These are phyloP conservation scores for Trichaptum fuscoviolaceum DNA, from an alignment of 768 basidiomycete genomes.

Conservation along the genomic window DNA sequence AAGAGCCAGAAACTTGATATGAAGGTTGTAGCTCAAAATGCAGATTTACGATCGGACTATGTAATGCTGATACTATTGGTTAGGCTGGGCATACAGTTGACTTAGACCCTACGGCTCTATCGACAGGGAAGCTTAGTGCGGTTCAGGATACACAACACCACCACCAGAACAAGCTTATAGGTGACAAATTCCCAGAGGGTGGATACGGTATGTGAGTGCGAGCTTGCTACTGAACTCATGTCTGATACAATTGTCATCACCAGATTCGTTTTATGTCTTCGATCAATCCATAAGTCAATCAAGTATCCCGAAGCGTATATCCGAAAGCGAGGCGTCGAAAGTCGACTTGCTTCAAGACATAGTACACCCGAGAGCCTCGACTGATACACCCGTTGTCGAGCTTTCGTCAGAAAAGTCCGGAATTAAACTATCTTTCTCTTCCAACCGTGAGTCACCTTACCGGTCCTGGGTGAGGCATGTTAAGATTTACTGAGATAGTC, in stretches of 20 bases:
- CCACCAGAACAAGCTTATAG: slow-evolving; percentile 46
- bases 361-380: slow-evolving; percentile 14
- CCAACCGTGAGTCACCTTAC: slow-evolving; percentile 54
- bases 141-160: slow-evolving; percentile 45
- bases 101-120: slow-evolving; percentile 42
- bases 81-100: slow-evolving; percentile 54
- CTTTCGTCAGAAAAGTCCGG: slow-evolving; percentile 56
- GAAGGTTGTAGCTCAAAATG: slow-evolving; percentile 28
- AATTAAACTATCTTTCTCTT: slow-evolving; percentile 53
- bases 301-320: slow-evolving; percentile 43
- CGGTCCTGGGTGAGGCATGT: not conserved
- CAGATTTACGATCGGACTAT: slow-evolving; percentile 35
- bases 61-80: slow-evolving; percentile 1
- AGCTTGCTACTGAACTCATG: not conserved
- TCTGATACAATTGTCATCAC: not conserved
- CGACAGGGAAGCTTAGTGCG: slow-evolving; percentile 46
- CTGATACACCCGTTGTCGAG: slow-evolving; percentile 41
- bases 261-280: slow-evolving; percentile 67
- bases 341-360: slow-evolving; percentile 33
- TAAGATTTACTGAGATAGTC: not conserved
- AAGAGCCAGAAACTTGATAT: slow-evolving; percentile 43
- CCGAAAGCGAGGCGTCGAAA: slow-evolving; percentile 34
- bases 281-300: slow-evolving; percentile 25
- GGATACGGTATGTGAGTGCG: slow-evolving; percentile 55
- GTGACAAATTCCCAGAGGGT: slow-evolving; percentile 46